Conservation (phyloP, 768 basidiomycete species). For the Trichaptum fuscoviolaceum region DNA sequence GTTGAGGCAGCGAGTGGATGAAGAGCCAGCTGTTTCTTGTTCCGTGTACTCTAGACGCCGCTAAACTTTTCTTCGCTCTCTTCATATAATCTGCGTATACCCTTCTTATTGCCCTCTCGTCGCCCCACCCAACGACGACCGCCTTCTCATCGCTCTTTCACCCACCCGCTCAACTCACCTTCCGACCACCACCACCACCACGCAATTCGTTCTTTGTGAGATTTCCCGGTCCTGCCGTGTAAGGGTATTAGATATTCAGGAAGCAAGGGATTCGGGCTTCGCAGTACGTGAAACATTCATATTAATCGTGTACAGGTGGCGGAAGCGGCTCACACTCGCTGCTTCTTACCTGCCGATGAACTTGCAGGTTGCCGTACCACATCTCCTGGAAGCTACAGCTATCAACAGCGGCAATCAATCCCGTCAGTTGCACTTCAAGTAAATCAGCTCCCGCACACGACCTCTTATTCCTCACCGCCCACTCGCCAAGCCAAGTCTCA, state of each 20-base stretch:
- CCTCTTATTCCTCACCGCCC: background rate
- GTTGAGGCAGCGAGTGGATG: background rate
- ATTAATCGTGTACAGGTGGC: background rate
- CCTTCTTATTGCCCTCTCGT: background rate
- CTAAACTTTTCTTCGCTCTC: background rate
- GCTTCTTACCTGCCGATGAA: background rate
- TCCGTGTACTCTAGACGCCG: background rate
- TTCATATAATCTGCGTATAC: background rate
- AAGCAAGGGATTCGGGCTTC: background rate
- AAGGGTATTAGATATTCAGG: background rate
- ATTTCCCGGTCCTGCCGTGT: background rate
- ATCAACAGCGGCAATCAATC: background rate
- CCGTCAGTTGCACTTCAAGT: background rate
- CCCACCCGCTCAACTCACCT: background rate
- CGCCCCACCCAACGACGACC: background rate
- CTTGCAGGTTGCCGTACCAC: background rate
- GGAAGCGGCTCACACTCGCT: background rate
- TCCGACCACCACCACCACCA: too few relatives aligned
- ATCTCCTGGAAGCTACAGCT: background rate
- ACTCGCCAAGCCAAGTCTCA: background rate
- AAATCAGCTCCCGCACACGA: background rate
- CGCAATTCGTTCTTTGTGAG: too few relatives aligned
- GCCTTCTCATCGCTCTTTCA: background rate
- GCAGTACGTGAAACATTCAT: background rate
- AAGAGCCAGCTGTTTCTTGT: background rate